Base-by-base conservation (phyloP, 129 eudicot species). In the Cynara cardunculus region DNA sequence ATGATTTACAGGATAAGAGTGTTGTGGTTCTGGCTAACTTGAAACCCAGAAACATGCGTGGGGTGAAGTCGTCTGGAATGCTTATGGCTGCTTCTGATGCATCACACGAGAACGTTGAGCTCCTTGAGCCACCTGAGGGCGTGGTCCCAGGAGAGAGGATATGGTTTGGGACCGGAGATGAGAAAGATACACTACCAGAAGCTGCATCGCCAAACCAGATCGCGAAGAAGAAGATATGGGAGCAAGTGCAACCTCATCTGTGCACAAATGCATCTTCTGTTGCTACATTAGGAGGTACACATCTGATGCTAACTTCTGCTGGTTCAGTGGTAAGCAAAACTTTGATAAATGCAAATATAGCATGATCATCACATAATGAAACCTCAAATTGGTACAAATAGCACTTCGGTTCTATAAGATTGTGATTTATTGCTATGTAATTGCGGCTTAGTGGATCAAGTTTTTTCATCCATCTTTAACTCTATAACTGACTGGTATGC, bases 51-150 rank as follows among this genome's bases (percentile, higher is more conserved):
- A 95, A 95, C 79, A 95, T 94, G 99, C 92, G 97, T 14, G 99
- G 99, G 73, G 89, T 94, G 79, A 92, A 89, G 82, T 94, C 97
- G n/a, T 76, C 25, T 74, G 99, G 99, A 75, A 94, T 95, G 99
- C 94, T 95, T 83, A 89, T 95, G 97, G 99, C 99, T n/a, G 99
- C 99, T 67, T 92, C 99, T 82, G 99, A 92, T 89, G 94, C 90
- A 7, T 82, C 93, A 67, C 99, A 95, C 81, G 97, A 95, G 91
- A 92, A 88, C 66, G 93, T 95, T 64, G 97, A 95, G 90, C 88
- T 95, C 65, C 93, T 95, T 62, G 96, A 89, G 59, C 99, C 97
- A 24, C 97, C 97, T 19, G 91, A 87, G 73, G 93, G 92, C 21
- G 84, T 96, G 19, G 31, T 82, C 13, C 94, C 90, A 0, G 99